A percentile compares a stretch with the other conserved stretches of the same genome.
Evolutionary conservation across 768 basidiomycete species (phyloP).

Genomic region (Leccinum variicolor): DNA sequence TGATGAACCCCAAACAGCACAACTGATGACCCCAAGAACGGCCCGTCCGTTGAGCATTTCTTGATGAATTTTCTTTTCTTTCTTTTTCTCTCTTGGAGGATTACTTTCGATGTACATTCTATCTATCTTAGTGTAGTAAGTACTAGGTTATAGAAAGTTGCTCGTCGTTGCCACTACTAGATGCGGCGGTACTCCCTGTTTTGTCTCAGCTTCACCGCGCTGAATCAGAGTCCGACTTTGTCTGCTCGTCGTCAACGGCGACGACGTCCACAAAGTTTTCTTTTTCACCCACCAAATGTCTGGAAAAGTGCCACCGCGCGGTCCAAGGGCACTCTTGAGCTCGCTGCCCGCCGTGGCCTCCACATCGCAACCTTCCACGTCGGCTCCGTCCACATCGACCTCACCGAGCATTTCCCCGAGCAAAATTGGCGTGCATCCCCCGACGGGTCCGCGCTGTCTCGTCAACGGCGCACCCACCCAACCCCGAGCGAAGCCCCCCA

Average conservation of each 20-base stretch:
- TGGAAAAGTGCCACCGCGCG: slow-evolving; percentile 73
- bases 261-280: slow-evolving; percentile 10
- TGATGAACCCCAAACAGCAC: slow-evolving; percentile 14
- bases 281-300: slow-evolving; percentile 41
- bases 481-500: slow-evolving; percentile 37
- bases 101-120: too few species aligned
- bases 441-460: slow-evolving; percentile 65
- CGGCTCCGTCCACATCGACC: slow-evolving; percentile 34
- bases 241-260: slow-evolving; percentile 25
- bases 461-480: slow-evolving; percentile 35
- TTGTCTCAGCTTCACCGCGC: slow-evolving; percentile 11
- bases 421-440: slow-evolving; percentile 53
- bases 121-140: neutral
- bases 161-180: too few species aligned
- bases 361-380: slow-evolving; percentile 29
- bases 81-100: too few species aligned
- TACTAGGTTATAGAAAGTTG: too few species aligned
- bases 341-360: slow-evolving; percentile 34
- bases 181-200: slow-evolving; percentile 14
- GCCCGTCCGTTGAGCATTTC: slow-evolving; percentile 11
- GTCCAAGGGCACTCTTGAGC: slow-evolving; percentile 65
- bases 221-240: slow-evolving; percentile 1
- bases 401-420: slow-evolving; percentile 28
- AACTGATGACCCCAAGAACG: slow-evolving; percentile 15
- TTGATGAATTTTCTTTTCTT: neutral